phyloP scores from a whole-genome alignment of 768 basidiomycete species.

The Myochromella boudieri region DNA sequence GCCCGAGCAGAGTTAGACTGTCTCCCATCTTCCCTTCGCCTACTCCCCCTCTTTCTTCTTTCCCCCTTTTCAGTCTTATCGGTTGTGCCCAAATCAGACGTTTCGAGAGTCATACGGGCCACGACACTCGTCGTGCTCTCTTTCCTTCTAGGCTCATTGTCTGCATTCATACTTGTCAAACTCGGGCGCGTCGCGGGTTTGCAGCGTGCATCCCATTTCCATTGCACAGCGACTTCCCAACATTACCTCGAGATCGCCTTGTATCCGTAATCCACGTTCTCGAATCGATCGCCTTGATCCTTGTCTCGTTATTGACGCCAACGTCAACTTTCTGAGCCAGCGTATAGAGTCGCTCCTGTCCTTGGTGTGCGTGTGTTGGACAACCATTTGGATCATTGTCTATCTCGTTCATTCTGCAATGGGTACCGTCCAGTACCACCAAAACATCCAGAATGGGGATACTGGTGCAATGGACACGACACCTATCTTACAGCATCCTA shows the following conservation, averaged over 20 bases:
- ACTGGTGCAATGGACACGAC: constrained; percentile 36
- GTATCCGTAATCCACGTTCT: constrained; percentile 18
- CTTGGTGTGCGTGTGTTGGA: constrained; percentile 3
- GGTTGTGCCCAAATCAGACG: neutral
- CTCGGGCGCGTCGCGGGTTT: constrained; percentile 7
- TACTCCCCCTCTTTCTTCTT: constrained; percentile 4
- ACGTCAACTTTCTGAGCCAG: constrained; percentile 10
- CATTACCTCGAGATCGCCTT: constrained; percentile 17
- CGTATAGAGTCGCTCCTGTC: constrained; percentile 9
- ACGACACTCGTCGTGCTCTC: neutral
- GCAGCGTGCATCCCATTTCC: constrained; percentile 15
- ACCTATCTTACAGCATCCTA: constrained; percentile 26
- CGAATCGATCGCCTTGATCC: constrained; percentile 24
- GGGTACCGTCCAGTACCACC: constrained; percentile 30
- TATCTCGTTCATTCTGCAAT: constrained; percentile 17
- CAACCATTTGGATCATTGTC: constrained; percentile 8
- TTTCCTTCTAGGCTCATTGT: neutral
- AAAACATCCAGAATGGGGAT: constrained; percentile 27
- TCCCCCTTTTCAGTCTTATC: neutral
- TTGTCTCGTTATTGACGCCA: constrained; percentile 15
- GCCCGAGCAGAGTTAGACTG: constrained; percentile 11
- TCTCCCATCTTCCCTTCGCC: constrained; percentile 4
- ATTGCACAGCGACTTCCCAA: constrained; percentile 13
- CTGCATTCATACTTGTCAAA: constrained; percentile 12
- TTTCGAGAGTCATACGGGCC: neutral